Conservation (phyloP, 2,329 filamentous ascomycete species). For the Fusarium veterinarium region DNA sequence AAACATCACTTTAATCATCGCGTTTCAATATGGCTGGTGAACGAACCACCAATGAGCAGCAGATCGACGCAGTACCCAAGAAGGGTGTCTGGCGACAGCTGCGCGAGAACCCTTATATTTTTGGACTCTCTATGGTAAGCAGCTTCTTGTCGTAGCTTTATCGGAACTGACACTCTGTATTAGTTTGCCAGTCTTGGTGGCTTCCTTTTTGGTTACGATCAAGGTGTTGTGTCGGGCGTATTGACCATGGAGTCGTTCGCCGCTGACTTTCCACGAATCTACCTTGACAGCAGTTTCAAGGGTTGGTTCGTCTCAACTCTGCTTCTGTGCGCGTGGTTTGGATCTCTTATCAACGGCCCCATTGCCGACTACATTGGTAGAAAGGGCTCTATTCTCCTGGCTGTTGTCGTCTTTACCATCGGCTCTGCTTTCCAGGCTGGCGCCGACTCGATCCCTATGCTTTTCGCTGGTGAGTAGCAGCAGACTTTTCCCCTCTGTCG, state of each 20-base stretch:
- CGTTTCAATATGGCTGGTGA: neutral
- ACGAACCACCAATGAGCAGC: neutral
- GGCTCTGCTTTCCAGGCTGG: constrained; percentile 58
- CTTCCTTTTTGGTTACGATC: constrained; percentile 54
- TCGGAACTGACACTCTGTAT: neutral
- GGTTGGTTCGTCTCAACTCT: constrained; percentile 62
- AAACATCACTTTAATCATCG: neutral
- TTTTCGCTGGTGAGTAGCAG: constrained; percentile 49
- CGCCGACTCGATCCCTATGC: constrained; percentile 54
- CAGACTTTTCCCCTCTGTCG: no score
- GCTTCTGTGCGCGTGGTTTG: constrained; percentile 60
- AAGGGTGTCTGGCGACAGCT: neutral
- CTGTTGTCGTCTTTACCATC: constrained; percentile 51
- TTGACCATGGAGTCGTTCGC: constrained; percentile 51
- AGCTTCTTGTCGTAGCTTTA: rapidly evolving
- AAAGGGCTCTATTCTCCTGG: constrained; percentile 49
- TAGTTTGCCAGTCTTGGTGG: constrained; percentile 51
- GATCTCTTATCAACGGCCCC: constrained; percentile 56
- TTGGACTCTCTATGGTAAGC: neutral
- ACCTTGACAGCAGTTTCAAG: constrained; percentile 52
- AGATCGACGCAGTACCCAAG: neutral
- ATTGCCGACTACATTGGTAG: constrained; percentile 49
- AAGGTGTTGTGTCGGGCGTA: constrained; percentile 55
- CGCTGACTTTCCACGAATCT: constrained; percentile 47
- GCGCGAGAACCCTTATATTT: neutral